These are phyloP conservation scores for Dipsacomyces acuminosporus DNA, from an alignment of 371 early-diverging fungal species.

Conservation along the genomic window DNA sequence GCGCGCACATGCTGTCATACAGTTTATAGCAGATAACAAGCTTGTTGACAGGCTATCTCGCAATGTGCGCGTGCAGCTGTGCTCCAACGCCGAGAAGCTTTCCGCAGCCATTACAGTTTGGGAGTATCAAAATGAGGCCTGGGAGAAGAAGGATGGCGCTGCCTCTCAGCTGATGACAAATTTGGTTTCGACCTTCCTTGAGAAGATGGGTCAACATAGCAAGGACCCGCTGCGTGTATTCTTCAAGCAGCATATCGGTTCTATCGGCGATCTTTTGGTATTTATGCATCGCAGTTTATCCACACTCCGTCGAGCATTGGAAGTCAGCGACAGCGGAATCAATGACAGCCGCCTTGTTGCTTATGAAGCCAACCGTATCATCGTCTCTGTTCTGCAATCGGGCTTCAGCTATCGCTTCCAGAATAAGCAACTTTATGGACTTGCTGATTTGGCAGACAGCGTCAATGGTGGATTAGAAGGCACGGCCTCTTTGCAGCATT, in stretches of 20 bases:
- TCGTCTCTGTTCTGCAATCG: slow-evolving; percentile 15
- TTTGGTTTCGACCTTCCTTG: slow-evolving; percentile 20
- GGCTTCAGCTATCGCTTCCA: slow-evolving; percentile 29
- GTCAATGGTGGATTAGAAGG: not conserved
- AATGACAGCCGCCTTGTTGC: slow-evolving; percentile 19
- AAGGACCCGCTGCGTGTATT: slow-evolving; percentile 33
- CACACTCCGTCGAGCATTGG: slow-evolving; percentile 16
- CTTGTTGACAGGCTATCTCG: slow-evolving; percentile 11
- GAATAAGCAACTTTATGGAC: slow-evolving; percentile 18
- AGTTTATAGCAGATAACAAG: slow-evolving; percentile 12
- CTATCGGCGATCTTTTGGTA: slow-evolving; percentile 24
- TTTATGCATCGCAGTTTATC: slow-evolving; percentile 26
- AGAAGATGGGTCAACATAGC: slow-evolving; percentile 16
- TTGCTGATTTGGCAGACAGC: not conserved
- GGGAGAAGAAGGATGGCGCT: slow-evolving; percentile 8
- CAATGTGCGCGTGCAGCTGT: slow-evolving; percentile 14
- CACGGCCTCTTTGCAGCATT: not conserved
- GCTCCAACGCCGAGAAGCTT: slow-evolving; percentile 32
- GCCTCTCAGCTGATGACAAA: slow-evolving; percentile 32
- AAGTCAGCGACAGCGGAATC: slow-evolving; percentile 18
- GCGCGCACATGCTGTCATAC: slow-evolving; percentile 23
- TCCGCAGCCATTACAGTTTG: slow-evolving; percentile 33
- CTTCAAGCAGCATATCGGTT: slow-evolving; percentile 20
- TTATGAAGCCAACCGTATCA: slow-evolving; percentile 33
- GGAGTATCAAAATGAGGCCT: slow-evolving; percentile 26